Conservation (phyloP, 2,329 filamentous ascomycete species). For the Verticillium albo-atrum region DNA sequence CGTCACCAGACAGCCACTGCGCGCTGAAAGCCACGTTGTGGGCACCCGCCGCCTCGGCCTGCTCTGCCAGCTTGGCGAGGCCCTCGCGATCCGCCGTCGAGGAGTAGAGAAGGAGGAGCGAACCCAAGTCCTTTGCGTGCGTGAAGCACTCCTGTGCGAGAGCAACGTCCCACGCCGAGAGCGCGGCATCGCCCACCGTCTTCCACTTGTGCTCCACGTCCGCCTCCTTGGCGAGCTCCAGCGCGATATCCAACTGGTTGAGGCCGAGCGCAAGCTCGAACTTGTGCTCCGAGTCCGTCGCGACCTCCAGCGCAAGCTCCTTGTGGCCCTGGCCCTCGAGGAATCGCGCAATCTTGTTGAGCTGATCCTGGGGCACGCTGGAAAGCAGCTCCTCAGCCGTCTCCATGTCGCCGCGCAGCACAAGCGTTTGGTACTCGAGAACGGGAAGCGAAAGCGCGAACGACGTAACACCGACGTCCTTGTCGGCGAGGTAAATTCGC, state of each 20-base stretch:
- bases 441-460: slow-evolving; percentile 89
- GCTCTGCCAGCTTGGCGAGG: slow-evolving; percentile 64
- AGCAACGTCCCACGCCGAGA: slow-evolving; percentile 79
- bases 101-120: slow-evolving; percentile 80
- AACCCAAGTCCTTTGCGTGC: slow-evolving; percentile 85
- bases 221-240: slow-evolving; percentile 76
- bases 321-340: slow-evolving; percentile 96
- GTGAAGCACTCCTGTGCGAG: slow-evolving; percentile 92
- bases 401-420: slow-evolving; percentile 90
- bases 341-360: slow-evolving; percentile 98
- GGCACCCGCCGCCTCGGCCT: slow-evolving; percentile 71
- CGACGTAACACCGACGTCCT: slow-evolving; percentile 88
- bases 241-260: slow-evolving; percentile 77
- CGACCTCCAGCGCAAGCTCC: slow-evolving; percentile 89
- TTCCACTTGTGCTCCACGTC: slow-evolving; percentile 98
- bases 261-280: slow-evolving; percentile 87
- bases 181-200: slow-evolving; percentile 86
- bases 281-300: slow-evolving; percentile 92
- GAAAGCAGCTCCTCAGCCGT: slow-evolving; percentile 79
- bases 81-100: slow-evolving; percentile 77
- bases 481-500: slow-evolving; percentile 92
- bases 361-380: slow-evolving; percentile 83
- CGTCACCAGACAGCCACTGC: slow-evolving; percentile 80
- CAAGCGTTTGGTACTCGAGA: slow-evolving; percentile 93
- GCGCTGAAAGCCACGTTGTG: slow-evolving; percentile 94